A percentile compares a stretch with the other conserved stretches of the same genome.
phyloP scores from a whole-genome alignment of 768 basidiomycete species.

The Crassisporium funariophilum region DNA sequence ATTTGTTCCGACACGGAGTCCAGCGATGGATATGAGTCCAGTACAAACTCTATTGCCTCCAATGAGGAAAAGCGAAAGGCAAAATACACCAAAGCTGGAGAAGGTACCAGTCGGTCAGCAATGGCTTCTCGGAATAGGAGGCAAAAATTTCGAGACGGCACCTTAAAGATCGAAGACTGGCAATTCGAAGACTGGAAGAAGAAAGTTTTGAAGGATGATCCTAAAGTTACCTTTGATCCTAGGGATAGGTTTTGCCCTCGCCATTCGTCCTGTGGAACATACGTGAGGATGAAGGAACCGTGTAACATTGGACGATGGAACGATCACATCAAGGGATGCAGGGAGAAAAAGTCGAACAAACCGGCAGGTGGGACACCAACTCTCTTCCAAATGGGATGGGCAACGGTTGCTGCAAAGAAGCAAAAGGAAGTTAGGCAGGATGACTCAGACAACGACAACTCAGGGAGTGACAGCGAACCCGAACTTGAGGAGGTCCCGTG shows the following conservation, averaged over 20 bases:
- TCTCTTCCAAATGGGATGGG: slow-evolving; percentile 1
- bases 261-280: slow-evolving; percentile 9
- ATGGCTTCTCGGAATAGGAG: slow-evolving; percentile 1
- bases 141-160: slow-evolving; percentile 2
- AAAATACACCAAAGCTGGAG: slow-evolving; percentile 7
- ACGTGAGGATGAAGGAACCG: slow-evolving; percentile 12
- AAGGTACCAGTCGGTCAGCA: slow-evolving; percentile 16
- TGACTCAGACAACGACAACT: not conserved
- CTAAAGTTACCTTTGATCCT: slow-evolving; percentile 6
- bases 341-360: not conserved
- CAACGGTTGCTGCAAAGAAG: not conserved
- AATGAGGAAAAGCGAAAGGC: not conserved
- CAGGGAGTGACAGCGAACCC: not conserved
- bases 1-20: too few relatives aligned
- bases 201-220: slow-evolving; percentile 7
- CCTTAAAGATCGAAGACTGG: not conserved
- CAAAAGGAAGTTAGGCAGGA: not conserved
- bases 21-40: too few relatives aligned
- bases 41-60: too few relatives aligned
- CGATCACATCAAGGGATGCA: slow-evolving; percentile 7
- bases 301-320: slow-evolving; percentile 8
- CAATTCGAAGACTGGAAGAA: slow-evolving; percentile 3
- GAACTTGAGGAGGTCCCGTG: slow-evolving; percentile 6
- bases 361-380: not conserved
- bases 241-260: not conserved